These are phyloP conservation scores for Proteromonas lacertae DNA, from an alignment of 352 stramenopile genomes.

Conservation along the genomic window DNA sequence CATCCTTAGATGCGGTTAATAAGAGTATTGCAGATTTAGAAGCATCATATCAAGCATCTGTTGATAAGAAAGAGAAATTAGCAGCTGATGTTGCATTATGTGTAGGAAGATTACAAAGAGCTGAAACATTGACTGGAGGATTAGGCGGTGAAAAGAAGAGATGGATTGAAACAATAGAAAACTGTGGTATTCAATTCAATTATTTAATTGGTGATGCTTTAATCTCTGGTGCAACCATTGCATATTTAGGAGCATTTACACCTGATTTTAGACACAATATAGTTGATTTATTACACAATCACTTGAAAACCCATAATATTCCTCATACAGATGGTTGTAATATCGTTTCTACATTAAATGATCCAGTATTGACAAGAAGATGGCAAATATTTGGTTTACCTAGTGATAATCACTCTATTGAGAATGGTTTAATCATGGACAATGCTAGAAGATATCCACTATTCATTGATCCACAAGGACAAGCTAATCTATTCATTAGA, in stretches of 20 bases:
- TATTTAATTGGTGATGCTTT: constrained; percentile 58
- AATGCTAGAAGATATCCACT: constrained; percentile 43
- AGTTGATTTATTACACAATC: constrained; percentile 32
- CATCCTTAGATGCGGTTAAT: constrained; percentile 28
- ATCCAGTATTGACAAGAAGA: constrained; percentile 41
- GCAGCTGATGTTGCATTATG: constrained; percentile 36
- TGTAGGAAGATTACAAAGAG: constrained; percentile 27
- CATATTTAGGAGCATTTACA: constrained; percentile 60
- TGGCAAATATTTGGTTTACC: constrained; percentile 59
- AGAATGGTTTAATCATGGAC: constrained; percentile 65
- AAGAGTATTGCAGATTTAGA: constrained; percentile 51
- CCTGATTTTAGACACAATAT: constrained; percentile 48
- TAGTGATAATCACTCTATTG: constrained; percentile 42
- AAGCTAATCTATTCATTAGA: constrained; percentile 65
- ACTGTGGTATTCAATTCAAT: constrained; percentile 29
- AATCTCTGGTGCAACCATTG: constrained; percentile 51
- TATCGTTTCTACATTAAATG: constrained; percentile 40
- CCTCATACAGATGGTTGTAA: constrained; percentile 37
- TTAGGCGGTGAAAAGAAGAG: constrained; percentile 45
- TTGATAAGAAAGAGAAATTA: constrained; percentile 29
- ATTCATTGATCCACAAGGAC: constrained; percentile 52
- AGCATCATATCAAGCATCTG: constrained; percentile 38
- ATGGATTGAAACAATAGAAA: constrained; percentile 36
- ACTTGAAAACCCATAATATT: constrained; percentile 24
- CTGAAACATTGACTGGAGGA: constrained; percentile 44